A percentile compares a stretch with the other conserved stretches of the same genome.
Conservation (phyloP, 768 basidiomycete species). For the Russula vinacea region DNA sequence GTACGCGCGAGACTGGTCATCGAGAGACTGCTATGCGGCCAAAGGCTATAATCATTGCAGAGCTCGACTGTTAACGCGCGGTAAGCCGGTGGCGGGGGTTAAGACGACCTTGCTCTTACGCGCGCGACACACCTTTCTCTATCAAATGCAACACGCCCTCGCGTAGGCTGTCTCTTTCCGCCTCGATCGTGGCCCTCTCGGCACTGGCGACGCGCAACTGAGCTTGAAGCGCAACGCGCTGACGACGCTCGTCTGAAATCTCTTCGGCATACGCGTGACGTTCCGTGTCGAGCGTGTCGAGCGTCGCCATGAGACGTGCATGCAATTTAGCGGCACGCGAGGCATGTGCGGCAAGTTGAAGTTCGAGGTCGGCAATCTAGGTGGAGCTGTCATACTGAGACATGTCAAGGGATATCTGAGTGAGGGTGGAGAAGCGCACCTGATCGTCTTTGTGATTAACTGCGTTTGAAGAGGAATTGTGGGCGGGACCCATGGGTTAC, state of each 20-base stretch:
- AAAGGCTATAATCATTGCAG: slow-evolving; percentile 28
- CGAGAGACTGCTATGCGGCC: slow-evolving; percentile 27
- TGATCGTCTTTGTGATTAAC: slow-evolving; percentile 9
- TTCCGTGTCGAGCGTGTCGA: slow-evolving; percentile 49
- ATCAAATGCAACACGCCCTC: slow-evolving; percentile 52
- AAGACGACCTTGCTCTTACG: neutral
- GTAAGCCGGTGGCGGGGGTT: neutral
- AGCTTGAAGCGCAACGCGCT: slow-evolving; percentile 38
- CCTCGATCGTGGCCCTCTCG: slow-evolving; percentile 40
- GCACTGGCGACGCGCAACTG: slow-evolving; percentile 36
- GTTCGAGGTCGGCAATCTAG: slow-evolving; percentile 34
- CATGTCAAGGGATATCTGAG: slow-evolving; percentile 8
- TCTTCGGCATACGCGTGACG: slow-evolving; percentile 44
- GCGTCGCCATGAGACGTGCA: slow-evolving; percentile 46
- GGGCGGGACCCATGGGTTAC: slow-evolving; percentile 18
- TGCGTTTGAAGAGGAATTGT: neutral
- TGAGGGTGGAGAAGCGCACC: slow-evolving; percentile 18
- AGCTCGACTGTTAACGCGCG: slow-evolving; percentile 25
- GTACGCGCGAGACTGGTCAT: slow-evolving; percentile 13
- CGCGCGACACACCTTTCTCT: slow-evolving; percentile 52
- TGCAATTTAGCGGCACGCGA: slow-evolving; percentile 45
- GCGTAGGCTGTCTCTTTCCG: slow-evolving; percentile 52
- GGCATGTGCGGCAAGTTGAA: slow-evolving; percentile 38
- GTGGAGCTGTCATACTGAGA: slow-evolving; percentile 24
- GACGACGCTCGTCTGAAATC: slow-evolving; percentile 37